Evolutionary conservation across 129 eudicot species (phyloP), one percentile per base, ranked within the genome.

Genomic region (Kitagawia praeruptora): DNA sequence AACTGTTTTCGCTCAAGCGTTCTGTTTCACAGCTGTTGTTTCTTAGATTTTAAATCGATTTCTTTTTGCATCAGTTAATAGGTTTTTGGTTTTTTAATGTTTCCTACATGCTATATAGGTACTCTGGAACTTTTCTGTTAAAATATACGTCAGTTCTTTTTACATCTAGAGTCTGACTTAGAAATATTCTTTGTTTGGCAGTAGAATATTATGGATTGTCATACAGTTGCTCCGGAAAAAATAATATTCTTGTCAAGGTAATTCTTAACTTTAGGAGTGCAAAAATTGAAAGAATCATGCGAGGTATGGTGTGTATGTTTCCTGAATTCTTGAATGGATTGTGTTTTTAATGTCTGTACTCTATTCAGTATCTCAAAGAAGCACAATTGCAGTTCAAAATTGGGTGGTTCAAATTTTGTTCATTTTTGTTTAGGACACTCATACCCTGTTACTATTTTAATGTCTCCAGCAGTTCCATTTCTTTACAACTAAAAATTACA

Each of bases 161-260:
- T 2, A 42, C 2, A 40, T 39, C 5, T 56, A 54, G 53, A 37
- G 5, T 39, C 18, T 53, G 64, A 54, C 79, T 31, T 40, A 25
- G 1, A 11, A 66, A 12, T 51, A 21, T 47, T 44, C 45, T 16
- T 77, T 37, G 13, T 82, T 27, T 70, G 37, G 77, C 77, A 56
- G 49, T 15, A 61, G 76, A 51, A 77, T 67, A 42, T 61, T 72
- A 90, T 87, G 91, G 90, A 86, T 76, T 86, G 95, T 82, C 85
- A 83, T 81, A 84, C 76, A 21, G 72, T 82, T 69, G 73, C 80
- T 82, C 84, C 83, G 13, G 82, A 80, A 61, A 70, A 66, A 75
- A 77, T 82, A 38, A 81, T 85, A 39, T 81, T 80, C 77, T 70
- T 79, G 58, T 61, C 87, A 66, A 70, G 87, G 91, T 85, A 78